Evolutionary conservation across 2,329 filamentous ascomycete genomes (phyloP).

Genomic region (Aspergillus thermomutatus): DNA sequence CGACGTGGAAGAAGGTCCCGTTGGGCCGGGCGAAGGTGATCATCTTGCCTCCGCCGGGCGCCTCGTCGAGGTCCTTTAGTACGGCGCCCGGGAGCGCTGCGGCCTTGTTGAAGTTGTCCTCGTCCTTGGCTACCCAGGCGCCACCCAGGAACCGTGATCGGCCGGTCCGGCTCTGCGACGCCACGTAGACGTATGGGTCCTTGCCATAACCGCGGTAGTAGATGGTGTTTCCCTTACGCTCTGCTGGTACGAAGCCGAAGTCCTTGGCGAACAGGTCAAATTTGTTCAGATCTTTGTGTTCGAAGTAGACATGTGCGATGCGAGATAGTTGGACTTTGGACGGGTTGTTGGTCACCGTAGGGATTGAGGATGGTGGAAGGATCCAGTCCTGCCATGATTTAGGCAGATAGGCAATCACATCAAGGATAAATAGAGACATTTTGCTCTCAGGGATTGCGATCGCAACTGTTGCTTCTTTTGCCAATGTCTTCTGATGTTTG

Average conservation of each 20-base stretch:
- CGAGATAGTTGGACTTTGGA: conserved; percentile 25
- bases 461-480: too few relatives aligned
- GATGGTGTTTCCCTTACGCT: conserved; percentile 40
- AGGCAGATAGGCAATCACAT: too few relatives aligned
- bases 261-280: conserved; percentile 26
- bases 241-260: conserved; percentile 29
- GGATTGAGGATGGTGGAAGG: conserved; percentile 6
- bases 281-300: conserved; percentile 26
- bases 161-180: conserved; percentile 49
- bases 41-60: conserved; percentile 19
- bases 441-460: too few relatives aligned
- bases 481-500: too few relatives aligned
- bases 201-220: conserved; percentile 61
- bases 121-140: conserved; percentile 56
- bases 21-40: conserved; percentile 44
- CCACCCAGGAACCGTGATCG: conserved; percentile 55
- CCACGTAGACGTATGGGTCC: conserved; percentile 59
- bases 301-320: conserved; percentile 29
- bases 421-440: too few relatives aligned
- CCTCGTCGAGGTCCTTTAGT: conserved; percentile 45
- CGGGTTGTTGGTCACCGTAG: conserved; percentile 16
- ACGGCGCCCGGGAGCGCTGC: conserved; percentile 50
- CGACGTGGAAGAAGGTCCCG: conserved; percentile 56
- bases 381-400: too few relatives aligned
- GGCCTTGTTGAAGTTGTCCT: conserved; percentile 54